These are phyloP conservation scores for Paramecium caudatum DNA, from an alignment of 73 alveolate species.

Conservation along the genomic window DNA sequence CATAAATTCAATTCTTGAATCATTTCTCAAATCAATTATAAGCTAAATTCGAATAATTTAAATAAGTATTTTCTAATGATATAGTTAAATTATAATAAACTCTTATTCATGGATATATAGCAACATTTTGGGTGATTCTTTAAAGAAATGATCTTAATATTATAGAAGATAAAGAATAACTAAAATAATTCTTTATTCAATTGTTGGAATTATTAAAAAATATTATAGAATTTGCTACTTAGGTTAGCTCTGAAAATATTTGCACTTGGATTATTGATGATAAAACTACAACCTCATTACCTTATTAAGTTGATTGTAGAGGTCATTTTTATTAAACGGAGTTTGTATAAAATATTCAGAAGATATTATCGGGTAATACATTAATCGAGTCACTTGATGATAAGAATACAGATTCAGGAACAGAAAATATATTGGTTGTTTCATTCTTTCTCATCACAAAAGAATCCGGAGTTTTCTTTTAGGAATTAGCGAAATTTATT, in stretches of 20 bases:
- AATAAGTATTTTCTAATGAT: slow-evolving; percentile 52
- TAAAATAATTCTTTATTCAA: neutral
- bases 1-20: neutral
- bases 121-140: slow-evolving; percentile 63
- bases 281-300: slow-evolving; percentile 7
- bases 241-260: slow-evolving; percentile 69
- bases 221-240: slow-evolving; percentile 68
- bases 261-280: slow-evolving; percentile 72
- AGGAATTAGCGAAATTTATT: slow-evolving; percentile 61
- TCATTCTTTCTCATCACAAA: slow-evolving; percentile 71
- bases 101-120: slow-evolving; percentile 68
- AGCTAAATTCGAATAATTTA: slow-evolving; percentile 11
- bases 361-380: slow-evolving; percentile 69
- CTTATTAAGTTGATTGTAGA: slow-evolving; percentile 71
- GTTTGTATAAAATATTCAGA: slow-evolving; percentile 67
- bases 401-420: slow-evolving; percentile 39
- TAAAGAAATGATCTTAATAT: neutral
- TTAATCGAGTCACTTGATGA: slow-evolving; percentile 73
- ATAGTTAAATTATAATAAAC: slow-evolving; percentile 6
- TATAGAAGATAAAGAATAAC: neutral
- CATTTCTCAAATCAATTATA: neutral
- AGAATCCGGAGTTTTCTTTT: slow-evolving; percentile 76
- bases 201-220: slow-evolving; percentile 54
- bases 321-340: slow-evolving; percentile 73
- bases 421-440: slow-evolving; percentile 74